Evolutionary conservation across 495 filamentous ascomycete genomes (phyloP), one percentile per base, ranked within the genome.

Genomic region (Penicillium goetzii): DNA sequence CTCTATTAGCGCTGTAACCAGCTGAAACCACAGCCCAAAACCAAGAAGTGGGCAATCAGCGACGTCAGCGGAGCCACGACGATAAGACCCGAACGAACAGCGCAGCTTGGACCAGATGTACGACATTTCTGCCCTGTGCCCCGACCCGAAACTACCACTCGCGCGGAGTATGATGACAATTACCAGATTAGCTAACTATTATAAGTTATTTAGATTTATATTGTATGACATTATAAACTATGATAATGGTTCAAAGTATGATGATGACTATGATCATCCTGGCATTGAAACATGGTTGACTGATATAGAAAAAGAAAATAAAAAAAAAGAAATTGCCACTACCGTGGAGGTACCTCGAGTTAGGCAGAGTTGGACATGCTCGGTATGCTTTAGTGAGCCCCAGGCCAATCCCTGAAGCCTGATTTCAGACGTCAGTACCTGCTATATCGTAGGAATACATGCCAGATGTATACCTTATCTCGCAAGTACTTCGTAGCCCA

Each of bases 61-160:
- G 47, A 30, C 23, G 26, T 51, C 43, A 47, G 43, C 43, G 43
- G 19, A 47, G 43, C 21, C 43, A 47, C 21, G 40, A 58, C 6
- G 56, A 43, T 58, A 45, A 58, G 25, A 55, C 34, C 23, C 32
- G 9, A 19, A 34, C 33, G 54, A 40, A 55, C 32, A 38, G 50
- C 38, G 38, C 45, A 49, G 45, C 45, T 49, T 49, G 60, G 49
- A 25, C 45, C 8, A 23, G 41, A 55, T 66, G 63, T 58, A 61
- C 59, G 63, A 66, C 59, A 66, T 66, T 66, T 55, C 40, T 53
- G 54, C 43, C 45, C 59, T 63, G 53, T 57, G 40, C 56, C 38
- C 56, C 61, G 30, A 60, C 36, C 59, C 59, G 58, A 60, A 34
- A 30, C 26, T 43, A 57, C 38, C 45, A 17, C 14, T 40, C 23